Evolutionary conservation across 352 stramenopile species (phyloP), one percentile per base, ranked within the genome.

Genomic region (Blastocystis hominis): DNA sequence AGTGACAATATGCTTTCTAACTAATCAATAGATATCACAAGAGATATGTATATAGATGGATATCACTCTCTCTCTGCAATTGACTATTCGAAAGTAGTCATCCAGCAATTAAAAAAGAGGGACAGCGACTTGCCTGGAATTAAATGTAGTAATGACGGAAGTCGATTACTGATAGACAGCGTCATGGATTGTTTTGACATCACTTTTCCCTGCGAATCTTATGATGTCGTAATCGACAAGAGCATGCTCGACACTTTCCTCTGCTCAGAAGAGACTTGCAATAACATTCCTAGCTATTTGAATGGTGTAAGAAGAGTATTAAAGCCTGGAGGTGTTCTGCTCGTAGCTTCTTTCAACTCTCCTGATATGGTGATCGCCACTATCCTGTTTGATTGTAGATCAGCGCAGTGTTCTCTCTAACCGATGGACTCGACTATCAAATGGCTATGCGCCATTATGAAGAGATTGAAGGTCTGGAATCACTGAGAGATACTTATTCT

Each of bases 11-110:
- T 50, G 2, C 3, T 3, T 34, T 40, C n/a, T 17, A n/a, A 2
- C 13, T 66, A 3, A 54, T 54, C 9, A 46, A 5, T n/a, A 84
- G 72, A 17, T 40, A 15, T 84, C 6, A 68, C n/a, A 46, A 50
- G 72, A 2, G 72, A 84, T 30, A 84, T 84, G 72, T 66, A 66
- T 46, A 10, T 13, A 5, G 72, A 84, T n/a, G 72, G 72, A 66
- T 84, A 66, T 53, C 72, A 68, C 34, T 30, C 59, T 30, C 36
- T 84, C n/a, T 44, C 54, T 66, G 72, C 47, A 2, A 84, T 84
- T 46, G 72, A 84, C 50, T 68, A 68, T 84, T 84, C 72, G n/a
- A n/a, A 50, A n/a, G 72, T 84, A 36, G 72, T 66, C 1, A 84
- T 84, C 46, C 47, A 66, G n/a, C 17, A 84, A 24, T 47, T 36